These are phyloP conservation scores for Gracilaria vermiculophylla DNA, from an alignment of 23 red algal species.

Conservation along the genomic window DNA sequence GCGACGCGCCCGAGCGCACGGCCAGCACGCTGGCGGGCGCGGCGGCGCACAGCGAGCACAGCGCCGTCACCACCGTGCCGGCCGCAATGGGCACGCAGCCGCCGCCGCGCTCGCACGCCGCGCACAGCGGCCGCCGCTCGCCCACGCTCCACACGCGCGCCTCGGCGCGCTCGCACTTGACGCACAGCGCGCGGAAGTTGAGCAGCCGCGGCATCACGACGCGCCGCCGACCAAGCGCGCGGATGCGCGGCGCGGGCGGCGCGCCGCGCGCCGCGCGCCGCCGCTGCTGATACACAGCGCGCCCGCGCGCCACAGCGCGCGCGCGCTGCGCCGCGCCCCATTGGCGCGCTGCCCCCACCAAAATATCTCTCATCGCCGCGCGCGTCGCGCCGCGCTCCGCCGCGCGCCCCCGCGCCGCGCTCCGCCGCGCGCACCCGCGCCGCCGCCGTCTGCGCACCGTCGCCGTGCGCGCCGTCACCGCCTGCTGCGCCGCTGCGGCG, in stretches of 20 bases:
- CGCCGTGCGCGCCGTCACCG: not conserved
- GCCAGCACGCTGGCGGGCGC: constrained; percentile 8
- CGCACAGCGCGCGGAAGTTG: constrained; percentile 51
- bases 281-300: not conserved
- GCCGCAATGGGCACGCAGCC: constrained; percentile 9
- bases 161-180: constrained; percentile 37
- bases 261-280: not conserved
- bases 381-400: not conserved
- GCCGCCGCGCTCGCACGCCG: constrained; percentile 15
- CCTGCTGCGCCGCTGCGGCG: not conserved
- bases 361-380: constrained; percentile 4
- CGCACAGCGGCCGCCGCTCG: not conserved
- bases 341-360: not conserved
- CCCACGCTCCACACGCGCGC: constrained; percentile 4
- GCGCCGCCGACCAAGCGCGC: not conserved
- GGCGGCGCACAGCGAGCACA: constrained; percentile 16
- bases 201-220: constrained; percentile 20
- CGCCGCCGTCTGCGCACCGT: no score
- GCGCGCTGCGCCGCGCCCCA: not conserved
- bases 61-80: constrained; percentile 14
- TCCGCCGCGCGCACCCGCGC: not conserved
- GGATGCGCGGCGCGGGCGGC: no score
- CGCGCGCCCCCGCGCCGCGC: constrained; percentile 16
- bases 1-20: not conserved
- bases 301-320: not conserved